Evolutionary conservation across 345 rosid genomes (phyloP).

Genomic region (Lepidium aucheri): DNA sequence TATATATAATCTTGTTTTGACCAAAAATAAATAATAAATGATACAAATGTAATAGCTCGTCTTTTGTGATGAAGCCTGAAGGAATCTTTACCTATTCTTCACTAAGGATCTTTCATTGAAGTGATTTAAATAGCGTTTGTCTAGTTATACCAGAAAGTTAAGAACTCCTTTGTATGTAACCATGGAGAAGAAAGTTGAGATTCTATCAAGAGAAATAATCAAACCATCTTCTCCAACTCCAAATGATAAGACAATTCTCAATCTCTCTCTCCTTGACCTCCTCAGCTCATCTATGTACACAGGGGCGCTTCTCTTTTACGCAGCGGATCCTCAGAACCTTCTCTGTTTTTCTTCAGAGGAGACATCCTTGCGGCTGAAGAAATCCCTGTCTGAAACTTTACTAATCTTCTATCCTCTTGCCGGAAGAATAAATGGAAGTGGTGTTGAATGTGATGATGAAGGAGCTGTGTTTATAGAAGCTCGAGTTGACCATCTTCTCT

Average conservation of each 20-base stretch:
- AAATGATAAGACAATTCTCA: constrained; percentile 7
- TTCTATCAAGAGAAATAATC: constrained; percentile 28
- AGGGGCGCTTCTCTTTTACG: constrained; percentile 23
- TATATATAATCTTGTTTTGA: too few relatives aligned
- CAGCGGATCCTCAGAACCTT: not conserved
- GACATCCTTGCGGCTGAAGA: constrained; percentile 24
- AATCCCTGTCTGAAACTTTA: constrained; percentile 36
- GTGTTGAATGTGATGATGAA: constrained; percentile 28
- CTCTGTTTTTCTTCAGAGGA: constrained; percentile 12
- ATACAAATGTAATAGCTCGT: not conserved
- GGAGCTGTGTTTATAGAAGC: constrained; percentile 37
- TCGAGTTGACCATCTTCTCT: constrained; percentile 18
- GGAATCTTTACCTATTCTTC: constrained; percentile 9
- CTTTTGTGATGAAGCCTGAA: constrained; percentile 6
- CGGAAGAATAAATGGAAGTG: constrained; percentile 15
- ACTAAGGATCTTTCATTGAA: constrained; percentile 11
- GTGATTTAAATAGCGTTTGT: not conserved
- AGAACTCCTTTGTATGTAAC: not conserved
- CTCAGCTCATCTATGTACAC: constrained; percentile 29
- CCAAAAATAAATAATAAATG: too few relatives aligned
- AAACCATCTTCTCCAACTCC: constrained; percentile 31
- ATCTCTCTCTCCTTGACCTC: constrained; percentile 26
- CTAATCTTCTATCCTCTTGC: constrained; percentile 38
- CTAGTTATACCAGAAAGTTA: not conserved
- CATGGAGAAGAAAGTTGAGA: constrained; percentile 23